Conservation (phyloP, 2,329 filamentous ascomycete species). For the Paraphaeosphaeria sporulosa region DNA sequence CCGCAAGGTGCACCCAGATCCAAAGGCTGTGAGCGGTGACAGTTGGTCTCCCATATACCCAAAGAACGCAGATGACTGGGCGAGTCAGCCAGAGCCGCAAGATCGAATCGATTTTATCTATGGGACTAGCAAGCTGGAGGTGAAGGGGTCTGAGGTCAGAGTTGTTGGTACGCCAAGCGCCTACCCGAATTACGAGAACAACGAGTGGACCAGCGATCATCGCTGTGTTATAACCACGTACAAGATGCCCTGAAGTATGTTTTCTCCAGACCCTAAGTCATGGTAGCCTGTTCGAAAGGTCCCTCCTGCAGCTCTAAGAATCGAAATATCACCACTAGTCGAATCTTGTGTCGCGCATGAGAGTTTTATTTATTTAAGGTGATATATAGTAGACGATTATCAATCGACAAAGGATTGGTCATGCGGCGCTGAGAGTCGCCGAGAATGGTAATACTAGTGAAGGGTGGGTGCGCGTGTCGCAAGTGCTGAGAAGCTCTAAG, state of each 20-base stretch:
- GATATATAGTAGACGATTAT: background rate
- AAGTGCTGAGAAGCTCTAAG: background rate
- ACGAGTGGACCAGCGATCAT: slow-evolving; percentile 23
- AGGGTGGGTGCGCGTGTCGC: background rate
- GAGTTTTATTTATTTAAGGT: background rate
- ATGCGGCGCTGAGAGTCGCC: background rate
- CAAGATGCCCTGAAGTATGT: background rate
- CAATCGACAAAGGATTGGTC: background rate
- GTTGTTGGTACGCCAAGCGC: slow-evolving; percentile 9
- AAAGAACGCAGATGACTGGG: slow-evolving; percentile 11
- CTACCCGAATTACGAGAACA: slow-evolving; percentile 10
- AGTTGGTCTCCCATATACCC: slow-evolving; percentile 17
- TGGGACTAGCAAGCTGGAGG: slow-evolving; percentile 12
- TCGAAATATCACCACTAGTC: background rate
- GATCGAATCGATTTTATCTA: slow-evolving; percentile 20
- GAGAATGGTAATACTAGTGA: background rate
- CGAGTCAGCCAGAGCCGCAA: slow-evolving; percentile 15
- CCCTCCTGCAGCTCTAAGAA: background rate
- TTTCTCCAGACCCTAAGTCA: background rate
- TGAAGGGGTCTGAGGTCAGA: slow-evolving; percentile 10
- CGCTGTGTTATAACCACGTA: slow-evolving; percentile 15
- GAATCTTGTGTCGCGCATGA: background rate
- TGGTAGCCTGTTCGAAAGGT: background rate
- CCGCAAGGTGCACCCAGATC: slow-evolving; percentile 12
- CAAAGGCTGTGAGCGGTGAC: slow-evolving; percentile 2